Conservation (phyloP, 2,329 filamentous ascomycete species). For the Colletotrichum spaethianum region DNA sequence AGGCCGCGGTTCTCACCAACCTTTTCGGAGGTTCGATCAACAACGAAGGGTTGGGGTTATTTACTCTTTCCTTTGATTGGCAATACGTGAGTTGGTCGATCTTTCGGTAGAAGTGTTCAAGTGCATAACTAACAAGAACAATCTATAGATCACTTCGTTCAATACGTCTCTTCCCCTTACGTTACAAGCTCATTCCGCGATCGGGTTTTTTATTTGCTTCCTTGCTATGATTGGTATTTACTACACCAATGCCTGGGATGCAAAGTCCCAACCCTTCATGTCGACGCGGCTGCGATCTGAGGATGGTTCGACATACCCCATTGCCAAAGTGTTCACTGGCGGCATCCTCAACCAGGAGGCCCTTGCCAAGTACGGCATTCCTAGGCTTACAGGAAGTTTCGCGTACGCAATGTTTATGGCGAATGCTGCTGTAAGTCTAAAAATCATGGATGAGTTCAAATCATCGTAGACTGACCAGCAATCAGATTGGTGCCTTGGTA, state of each 20-base stretch:
- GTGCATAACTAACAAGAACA: no score
- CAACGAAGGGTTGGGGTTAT: constrained; percentile 67
- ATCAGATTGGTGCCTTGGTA: constrained; percentile 69
- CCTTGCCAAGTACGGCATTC: constrained; percentile 60
- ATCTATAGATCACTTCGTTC: constrained; percentile 65
- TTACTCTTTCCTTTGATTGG: constrained; percentile 68
- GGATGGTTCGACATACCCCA: constrained; percentile 59
- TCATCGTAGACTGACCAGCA: constrained; percentile 19
- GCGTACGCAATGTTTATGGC: constrained; percentile 69
- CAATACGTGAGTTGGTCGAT: constrained; percentile 60
- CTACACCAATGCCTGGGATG: constrained; percentile 63
- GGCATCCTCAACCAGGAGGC: constrained; percentile 59
- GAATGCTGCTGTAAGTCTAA: constrained; percentile 64
- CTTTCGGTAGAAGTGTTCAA: neutral
- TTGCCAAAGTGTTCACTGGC: constrained; percentile 55
- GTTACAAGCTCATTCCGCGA: constrained; percentile 61
- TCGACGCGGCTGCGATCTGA: constrained; percentile 60
- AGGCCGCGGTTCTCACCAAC: constrained; percentile 59
- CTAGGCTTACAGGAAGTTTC: constrained; percentile 63
- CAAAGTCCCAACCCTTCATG: constrained; percentile 67
- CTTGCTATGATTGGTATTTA: constrained; percentile 66
- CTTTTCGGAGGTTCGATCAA: constrained; percentile 66
- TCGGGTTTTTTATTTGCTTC: constrained; percentile 65
- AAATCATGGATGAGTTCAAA: neutral
- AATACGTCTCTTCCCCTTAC: constrained; percentile 67